These are phyloP conservation scores for Podospora didyma DNA, from an alignment of 495 filamentous ascomycete genomes.

Conservation along the genomic window DNA sequence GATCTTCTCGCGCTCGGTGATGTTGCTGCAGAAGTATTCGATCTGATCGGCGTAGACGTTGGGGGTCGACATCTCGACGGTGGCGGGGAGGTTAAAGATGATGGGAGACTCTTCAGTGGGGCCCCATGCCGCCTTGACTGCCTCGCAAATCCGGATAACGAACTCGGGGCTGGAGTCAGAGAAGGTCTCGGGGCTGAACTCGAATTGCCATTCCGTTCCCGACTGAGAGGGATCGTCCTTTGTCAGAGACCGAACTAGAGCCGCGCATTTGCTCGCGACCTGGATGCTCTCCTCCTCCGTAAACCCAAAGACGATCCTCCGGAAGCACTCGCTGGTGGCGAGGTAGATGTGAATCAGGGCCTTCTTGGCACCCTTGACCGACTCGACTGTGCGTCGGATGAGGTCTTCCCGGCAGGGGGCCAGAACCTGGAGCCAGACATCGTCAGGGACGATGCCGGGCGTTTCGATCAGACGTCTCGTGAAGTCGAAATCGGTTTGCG, in stretches of 20 bases:
- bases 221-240: slow-evolving; percentile 82
- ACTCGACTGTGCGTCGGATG: slow-evolving; percentile 86
- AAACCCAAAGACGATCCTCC: slow-evolving; percentile 83
- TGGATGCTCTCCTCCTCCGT: slow-evolving; percentile 76
- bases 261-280: slow-evolving; percentile 81
- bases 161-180: slow-evolving; percentile 86
- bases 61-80: slow-evolving; percentile 92
- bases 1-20: slow-evolving; percentile 77
- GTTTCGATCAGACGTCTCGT: slow-evolving; percentile 84
- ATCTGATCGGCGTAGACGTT: slow-evolving; percentile 97
- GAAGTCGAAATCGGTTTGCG: slow-evolving; percentile 93
- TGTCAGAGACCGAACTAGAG: slow-evolving; percentile 82
- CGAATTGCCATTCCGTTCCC: slow-evolving; percentile 86
- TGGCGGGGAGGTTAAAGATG: slow-evolving; percentile 97
- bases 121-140: slow-evolving; percentile 93
- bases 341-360: slow-evolving; percentile 97
- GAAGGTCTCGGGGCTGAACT: slow-evolving; percentile 97
- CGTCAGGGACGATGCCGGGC: slow-evolving; percentile 79
- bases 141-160: slow-evolving; percentile 81
- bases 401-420: slow-evolving; percentile 91
- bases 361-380: slow-evolving; percentile 85
- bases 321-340: slow-evolving; percentile 91
- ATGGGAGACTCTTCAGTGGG: slow-evolving; percentile 78
- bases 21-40: slow-evolving; percentile 86
- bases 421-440: slow-evolving; percentile 95